These are phyloP conservation scores for Alternaria triticimaculans DNA, from an alignment of 2,329 filamentous ascomycete genomes.

Conservation along the genomic window DNA sequence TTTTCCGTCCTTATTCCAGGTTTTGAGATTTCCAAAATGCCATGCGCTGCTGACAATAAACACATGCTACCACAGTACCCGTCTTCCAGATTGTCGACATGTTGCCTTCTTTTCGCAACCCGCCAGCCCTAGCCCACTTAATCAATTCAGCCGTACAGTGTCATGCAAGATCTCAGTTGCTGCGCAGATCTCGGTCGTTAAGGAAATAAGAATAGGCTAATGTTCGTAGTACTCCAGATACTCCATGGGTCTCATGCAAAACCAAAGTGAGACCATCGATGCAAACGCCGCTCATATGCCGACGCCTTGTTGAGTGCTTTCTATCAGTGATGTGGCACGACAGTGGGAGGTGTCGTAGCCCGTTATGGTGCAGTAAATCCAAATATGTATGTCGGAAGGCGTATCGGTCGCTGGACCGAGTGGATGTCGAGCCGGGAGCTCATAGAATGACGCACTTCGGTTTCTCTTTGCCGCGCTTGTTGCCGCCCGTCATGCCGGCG, in stretches of 20 bases:
- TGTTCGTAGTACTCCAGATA: slow-evolving; percentile 36
- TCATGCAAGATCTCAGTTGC: slow-evolving; percentile 28
- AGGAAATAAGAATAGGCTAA: slow-evolving; percentile 22
- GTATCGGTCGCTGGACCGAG: slow-evolving; percentile 11
- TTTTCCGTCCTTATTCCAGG: slow-evolving; percentile 22
- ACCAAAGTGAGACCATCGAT: slow-evolving; percentile 37
- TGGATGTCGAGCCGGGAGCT: slow-evolving; percentile 7
- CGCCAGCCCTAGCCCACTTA: slow-evolving; percentile 10
- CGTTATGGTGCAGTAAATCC: slow-evolving; percentile 34
- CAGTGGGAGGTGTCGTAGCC: slow-evolving; percentile 33
- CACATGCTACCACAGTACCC: slow-evolving; percentile 13
- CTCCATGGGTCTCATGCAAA: slow-evolving; percentile 42
- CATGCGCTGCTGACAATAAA: slow-evolving; percentile 16
- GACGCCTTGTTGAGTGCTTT: slow-evolving; percentile 39
- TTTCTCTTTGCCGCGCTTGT: slow-evolving; percentile 33
- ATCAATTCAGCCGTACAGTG: slow-evolving; percentile 29
- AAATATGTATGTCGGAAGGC: slow-evolving; percentile 28
- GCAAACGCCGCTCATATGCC: slow-evolving; percentile 49
- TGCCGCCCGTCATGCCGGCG: slow-evolving; percentile 16
- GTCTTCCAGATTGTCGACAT: slow-evolving; percentile 4
- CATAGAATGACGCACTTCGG: slow-evolving; percentile 47
- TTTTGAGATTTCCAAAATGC: slow-evolving; percentile 9
- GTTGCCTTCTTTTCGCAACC: slow-evolving; percentile 1
- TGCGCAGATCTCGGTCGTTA: slow-evolving; percentile 20
- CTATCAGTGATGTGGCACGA: slow-evolving; percentile 37